Conservation (phyloP, 2,329 filamentous ascomycete species). For the Penicillium aurantiogriseum region DNA sequence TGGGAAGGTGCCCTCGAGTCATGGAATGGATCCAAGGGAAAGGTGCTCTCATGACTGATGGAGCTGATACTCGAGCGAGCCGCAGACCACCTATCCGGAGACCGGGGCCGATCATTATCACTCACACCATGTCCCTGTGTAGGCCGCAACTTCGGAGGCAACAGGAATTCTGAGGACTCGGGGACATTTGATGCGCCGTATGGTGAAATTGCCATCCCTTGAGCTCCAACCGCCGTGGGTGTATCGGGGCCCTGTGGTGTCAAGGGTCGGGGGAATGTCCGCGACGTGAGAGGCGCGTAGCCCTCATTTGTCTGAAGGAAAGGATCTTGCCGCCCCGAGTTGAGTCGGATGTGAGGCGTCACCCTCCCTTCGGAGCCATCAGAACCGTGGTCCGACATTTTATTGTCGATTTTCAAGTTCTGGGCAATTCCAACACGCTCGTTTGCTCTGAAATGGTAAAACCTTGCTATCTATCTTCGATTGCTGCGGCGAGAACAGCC, state of each 20-base stretch:
- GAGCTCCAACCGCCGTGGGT: constrained; percentile 10
- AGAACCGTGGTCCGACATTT: constrained; percentile 21
- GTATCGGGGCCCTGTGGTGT: constrained; percentile 20
- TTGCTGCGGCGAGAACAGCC: not conserved
- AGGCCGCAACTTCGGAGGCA: constrained; percentile 47
- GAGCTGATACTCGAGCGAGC: constrained; percentile 66
- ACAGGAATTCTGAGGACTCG: constrained; percentile 41
- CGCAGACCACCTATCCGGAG: constrained; percentile 56
- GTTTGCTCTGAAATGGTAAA: not conserved
- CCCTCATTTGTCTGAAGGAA: constrained; percentile 40
- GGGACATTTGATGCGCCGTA: constrained; percentile 53
- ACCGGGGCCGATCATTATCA: constrained; percentile 48
- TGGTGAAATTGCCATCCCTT: constrained; percentile 27
- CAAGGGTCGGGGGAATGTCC: constrained; percentile 24
- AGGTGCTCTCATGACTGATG: constrained; percentile 34
- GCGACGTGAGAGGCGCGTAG: constrained; percentile 19
- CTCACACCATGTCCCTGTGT: constrained; percentile 45
- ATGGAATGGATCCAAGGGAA: constrained; percentile 57
- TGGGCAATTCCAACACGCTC: not conserved
- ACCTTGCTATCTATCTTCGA: not conserved
- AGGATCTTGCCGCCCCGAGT: constrained; percentile 59
- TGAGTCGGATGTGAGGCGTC: constrained; percentile 63
- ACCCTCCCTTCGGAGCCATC: constrained; percentile 12
- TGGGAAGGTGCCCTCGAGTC: constrained; percentile 60
- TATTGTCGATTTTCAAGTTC: not conserved